phyloP scores from a whole-genome alignment of 1,284 basidiomycete genomes.

The Mycena citricolor region DNA sequence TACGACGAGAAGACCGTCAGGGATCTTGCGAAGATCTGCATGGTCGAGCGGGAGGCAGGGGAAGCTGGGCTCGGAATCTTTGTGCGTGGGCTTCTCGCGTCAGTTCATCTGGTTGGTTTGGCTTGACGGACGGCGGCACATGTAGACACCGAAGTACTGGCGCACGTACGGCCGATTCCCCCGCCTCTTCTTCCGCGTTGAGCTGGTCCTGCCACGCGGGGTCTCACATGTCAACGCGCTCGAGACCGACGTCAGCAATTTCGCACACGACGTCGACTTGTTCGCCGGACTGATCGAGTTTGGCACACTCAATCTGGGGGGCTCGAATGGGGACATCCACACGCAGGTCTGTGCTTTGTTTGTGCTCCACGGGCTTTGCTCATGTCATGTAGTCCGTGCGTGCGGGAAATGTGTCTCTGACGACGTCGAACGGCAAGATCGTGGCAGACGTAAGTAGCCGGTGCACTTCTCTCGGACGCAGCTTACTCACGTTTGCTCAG shows the following conservation, averaged over 20 bases:
- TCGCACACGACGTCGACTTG: slow-evolving; percentile 16
- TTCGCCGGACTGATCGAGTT: slow-evolving; percentile 9
- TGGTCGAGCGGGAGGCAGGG: slow-evolving; percentile 9
- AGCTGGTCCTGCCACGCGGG: slow-evolving; percentile 11
- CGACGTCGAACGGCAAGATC: slow-evolving; percentile 13
- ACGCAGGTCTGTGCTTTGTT: neutral
- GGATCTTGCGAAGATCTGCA: slow-evolving; percentile 10
- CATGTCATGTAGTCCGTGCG: neutral
- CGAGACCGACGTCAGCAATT: slow-evolving; percentile 20
- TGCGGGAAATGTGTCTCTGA: slow-evolving; percentile 1
- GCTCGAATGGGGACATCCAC: slow-evolving; percentile 14
- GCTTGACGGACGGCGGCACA: neutral
- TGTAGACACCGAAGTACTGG: slow-evolving; percentile 16
- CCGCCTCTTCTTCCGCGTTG: slow-evolving; percentile 14
- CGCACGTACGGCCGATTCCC: neutral
- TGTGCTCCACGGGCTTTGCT: neutral
- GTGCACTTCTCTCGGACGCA: too few species aligned
- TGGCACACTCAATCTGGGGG: slow-evolving; percentile 4
- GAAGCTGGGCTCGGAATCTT: slow-evolving; percentile 22
- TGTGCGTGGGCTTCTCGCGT: slow-evolving; percentile 7
- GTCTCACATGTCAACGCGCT: slow-evolving; percentile 14
- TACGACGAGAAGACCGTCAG: slow-evolving; percentile 9
- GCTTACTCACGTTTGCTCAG: too few species aligned
- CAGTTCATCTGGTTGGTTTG: neutral
- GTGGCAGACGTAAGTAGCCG: slow-evolving; percentile 6